Conservation (phyloP, 1,139 yeast genomes). For the Yamadazyma mexicana region DNA sequence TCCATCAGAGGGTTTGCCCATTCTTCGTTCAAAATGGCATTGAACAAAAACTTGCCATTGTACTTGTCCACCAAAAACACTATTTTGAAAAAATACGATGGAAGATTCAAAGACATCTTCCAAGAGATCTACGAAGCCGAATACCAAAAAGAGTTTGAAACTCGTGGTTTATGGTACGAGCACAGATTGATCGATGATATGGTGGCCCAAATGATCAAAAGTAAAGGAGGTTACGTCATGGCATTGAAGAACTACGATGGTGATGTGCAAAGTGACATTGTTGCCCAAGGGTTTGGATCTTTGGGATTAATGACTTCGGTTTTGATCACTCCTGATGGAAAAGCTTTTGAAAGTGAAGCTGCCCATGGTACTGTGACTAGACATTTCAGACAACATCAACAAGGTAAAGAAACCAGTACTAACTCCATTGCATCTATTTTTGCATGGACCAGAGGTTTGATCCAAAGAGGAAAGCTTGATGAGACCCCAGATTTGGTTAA, state of each 20-base stretch:
- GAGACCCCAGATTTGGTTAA: constrained; percentile 77
- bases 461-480: constrained; percentile 89
- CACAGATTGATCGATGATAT: constrained; percentile 95
- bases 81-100: constrained; percentile 89
- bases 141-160: constrained; percentile 72
- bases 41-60: constrained; percentile 73
- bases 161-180: constrained; percentile 85
- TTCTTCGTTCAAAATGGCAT: constrained; percentile 86
- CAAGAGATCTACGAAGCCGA: constrained; percentile 71
- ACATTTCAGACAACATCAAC: constrained; percentile 92
- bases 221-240: constrained; percentile 90
- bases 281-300: constrained; percentile 97
- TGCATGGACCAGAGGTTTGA: constrained; percentile 94
- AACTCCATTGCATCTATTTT: constrained; percentile 97
- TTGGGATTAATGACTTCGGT: constrained; percentile 96
- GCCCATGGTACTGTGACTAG: constrained; percentile 98
- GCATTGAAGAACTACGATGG: constrained; percentile 98
- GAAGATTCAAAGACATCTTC: constrained; percentile 91
- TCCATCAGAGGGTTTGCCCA: constrained; percentile 89
- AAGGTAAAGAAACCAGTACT: constrained; percentile 96
- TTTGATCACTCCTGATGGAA: constrained; percentile 91
- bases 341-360: constrained; percentile 93
- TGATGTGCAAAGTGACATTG: constrained; percentile 95
- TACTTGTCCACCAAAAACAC: constrained; percentile 92
- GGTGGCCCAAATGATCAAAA: constrained; percentile 98